A percentile compares a stretch with the other conserved stretches of the same genome.
phyloP scores from a whole-genome alignment of 331 rosid species.

The Acacia pycnantha region DNA sequence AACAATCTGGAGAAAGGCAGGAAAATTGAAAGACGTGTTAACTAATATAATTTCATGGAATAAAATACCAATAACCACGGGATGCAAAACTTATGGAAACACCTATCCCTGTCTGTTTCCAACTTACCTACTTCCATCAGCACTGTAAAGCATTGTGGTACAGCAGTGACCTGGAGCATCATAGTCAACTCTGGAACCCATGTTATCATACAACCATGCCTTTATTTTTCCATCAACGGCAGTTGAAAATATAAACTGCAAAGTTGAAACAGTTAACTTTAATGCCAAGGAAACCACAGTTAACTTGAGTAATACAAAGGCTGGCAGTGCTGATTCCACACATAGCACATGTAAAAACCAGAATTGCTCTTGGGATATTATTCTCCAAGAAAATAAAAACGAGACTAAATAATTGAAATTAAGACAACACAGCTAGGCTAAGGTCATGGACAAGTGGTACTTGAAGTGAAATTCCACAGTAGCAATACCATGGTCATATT shows the following conservation, averaged over 20 bases:
- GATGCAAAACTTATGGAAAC: conserved; percentile 6
- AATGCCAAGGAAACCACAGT: conserved; percentile 31
- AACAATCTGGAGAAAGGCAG: conserved; percentile 54
- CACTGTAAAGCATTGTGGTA: conserved; percentile 82
- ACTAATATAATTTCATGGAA: conserved; percentile 18
- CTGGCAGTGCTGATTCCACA: neutral
- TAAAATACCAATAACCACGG: neutral
- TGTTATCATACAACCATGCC: conserved; percentile 82
- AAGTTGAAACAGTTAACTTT: conserved; percentile 34
- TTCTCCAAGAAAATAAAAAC: neutral
- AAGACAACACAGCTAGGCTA: neutral
- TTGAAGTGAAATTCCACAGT: neutral
- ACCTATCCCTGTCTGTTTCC: conserved; percentile 11
- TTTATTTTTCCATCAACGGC: conserved; percentile 89
- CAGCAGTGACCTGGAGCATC: conserved; percentile 91
- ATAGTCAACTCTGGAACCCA: conserved; percentile 88
- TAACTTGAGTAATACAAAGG: conserved; percentile 38
- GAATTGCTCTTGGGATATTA: neutral
- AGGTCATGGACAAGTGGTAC: neutral
- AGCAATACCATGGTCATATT: neutral
- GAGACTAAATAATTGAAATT: neutral
- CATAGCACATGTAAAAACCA: neutral
- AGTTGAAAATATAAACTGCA: conserved; percentile 88
- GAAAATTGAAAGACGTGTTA: neutral
- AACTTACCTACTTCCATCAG: conserved; percentile 82